Percentiles rank a stretch among this genome's conserved stretches.
These are phyloP conservation scores for Phytophthora pistaciae DNA, from an alignment of 352 stramenopile species.

Conservation along the genomic window DNA sequence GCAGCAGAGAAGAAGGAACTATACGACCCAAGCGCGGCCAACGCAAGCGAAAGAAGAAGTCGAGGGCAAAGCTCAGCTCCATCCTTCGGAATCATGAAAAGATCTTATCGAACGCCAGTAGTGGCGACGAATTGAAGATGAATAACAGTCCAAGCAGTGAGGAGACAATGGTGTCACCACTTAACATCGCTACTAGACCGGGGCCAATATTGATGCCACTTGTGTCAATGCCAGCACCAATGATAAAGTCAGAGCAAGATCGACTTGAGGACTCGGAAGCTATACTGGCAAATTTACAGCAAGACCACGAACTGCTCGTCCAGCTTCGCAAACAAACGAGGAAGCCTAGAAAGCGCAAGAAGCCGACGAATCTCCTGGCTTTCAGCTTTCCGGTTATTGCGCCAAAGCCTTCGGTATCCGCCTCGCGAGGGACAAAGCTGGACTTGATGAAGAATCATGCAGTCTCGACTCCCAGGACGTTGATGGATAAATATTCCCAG, in stretches of 20 bases:
- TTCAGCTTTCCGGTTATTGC: constrained; percentile 30
- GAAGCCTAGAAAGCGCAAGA: constrained; percentile 21
- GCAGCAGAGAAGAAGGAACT: constrained; percentile 8
- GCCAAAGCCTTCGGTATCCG: neutral
- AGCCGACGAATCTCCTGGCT: constrained; percentile 17
- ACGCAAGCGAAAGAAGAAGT: constrained; percentile 8
- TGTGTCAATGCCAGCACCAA: neutral
- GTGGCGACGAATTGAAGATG: neutral
- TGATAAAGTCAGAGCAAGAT: neutral
- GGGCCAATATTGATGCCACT: neutral
- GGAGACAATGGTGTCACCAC: neutral
- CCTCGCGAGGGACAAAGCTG: neutral
- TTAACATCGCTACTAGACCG: neutral
- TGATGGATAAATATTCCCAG: constrained; percentile 21
- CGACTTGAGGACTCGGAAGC: neutral
- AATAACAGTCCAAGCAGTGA: constrained; percentile 17
- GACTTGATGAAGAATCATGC: neutral
- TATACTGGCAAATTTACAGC: constrained; percentile 20
- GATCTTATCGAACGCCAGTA: constrained; percentile 6
- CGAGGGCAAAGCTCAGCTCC: constrained; percentile 1
- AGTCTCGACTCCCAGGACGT: neutral
- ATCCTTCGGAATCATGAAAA: constrained; percentile 25
- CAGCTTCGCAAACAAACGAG: constrained; percentile 13
- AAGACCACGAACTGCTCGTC: constrained; percentile 19
- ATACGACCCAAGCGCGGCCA: neutral